These are phyloP conservation scores for Phanerodontia chrysosporium DNA, from an alignment of 768 basidiomycete genomes.

Conservation along the genomic window DNA sequence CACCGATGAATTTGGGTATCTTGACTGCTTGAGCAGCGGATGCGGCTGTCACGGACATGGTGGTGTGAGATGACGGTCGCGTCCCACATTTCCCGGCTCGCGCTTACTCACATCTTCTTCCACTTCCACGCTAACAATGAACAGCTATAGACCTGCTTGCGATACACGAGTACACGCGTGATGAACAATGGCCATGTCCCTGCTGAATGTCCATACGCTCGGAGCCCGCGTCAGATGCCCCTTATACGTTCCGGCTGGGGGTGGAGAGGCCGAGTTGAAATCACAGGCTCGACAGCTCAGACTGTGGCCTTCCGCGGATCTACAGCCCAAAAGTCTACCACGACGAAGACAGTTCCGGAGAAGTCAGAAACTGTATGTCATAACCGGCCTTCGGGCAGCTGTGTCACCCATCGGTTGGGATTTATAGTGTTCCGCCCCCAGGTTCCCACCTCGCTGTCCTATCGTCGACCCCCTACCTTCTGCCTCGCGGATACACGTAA, in stretches of 20 bases:
- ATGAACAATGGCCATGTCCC: too few species aligned
- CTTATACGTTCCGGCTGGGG: background rate
- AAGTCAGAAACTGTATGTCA: background rate
- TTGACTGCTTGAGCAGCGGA: slow-evolving; percentile 14
- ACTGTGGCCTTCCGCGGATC: background rate
- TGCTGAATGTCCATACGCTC: background rate
- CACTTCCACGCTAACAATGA: too few species aligned
- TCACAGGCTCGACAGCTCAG: background rate
- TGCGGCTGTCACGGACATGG: slow-evolving; percentile 26
- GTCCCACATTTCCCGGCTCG: too few species aligned
- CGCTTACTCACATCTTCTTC: background rate
- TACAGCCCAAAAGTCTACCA: background rate
- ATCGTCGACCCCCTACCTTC: background rate
- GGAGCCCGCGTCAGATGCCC: background rate
- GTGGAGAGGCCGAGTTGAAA: background rate
- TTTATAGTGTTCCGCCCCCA: background rate
- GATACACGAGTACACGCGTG: too few species aligned
- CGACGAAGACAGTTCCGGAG: too few species aligned
- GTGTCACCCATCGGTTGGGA: too few species aligned
- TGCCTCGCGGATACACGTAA: background rate
- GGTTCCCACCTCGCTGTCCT: background rate
- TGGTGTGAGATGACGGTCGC: background rate
- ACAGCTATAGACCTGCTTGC: too few species aligned
- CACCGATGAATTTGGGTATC: slow-evolving; percentile 33
- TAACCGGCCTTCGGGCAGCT: too few species aligned